Evolutionary conservation across 768 basidiomycete species (phyloP).

Genomic region (Termitomyces titanicus): DNA sequence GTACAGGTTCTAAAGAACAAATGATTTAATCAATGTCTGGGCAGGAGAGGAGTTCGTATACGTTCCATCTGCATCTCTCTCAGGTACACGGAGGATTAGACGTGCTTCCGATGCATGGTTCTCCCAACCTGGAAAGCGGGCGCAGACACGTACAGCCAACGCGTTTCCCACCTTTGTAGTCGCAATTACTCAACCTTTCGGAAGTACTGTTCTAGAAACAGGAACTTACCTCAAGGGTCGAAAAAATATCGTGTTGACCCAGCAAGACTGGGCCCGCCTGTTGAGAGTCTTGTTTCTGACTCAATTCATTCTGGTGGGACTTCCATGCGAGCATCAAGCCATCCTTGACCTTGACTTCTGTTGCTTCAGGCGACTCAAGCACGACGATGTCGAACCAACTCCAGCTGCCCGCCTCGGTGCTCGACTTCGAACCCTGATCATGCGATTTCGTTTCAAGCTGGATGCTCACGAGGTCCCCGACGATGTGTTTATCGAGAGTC

Average conservation of each 20-base stretch:
- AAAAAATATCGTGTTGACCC: slow-evolving; percentile 9
- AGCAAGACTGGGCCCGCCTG: slow-evolving; percentile 12
- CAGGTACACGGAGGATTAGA: slow-evolving; percentile 24
- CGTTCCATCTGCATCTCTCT: slow-evolving; percentile 15
- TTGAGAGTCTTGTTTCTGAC: slow-evolving; percentile 6
- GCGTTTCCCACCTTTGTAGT: slow-evolving; percentile 24
- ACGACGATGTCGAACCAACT: slow-evolving; percentile 32
- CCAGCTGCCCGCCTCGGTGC: slow-evolving; percentile 21
- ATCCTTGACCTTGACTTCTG: slow-evolving; percentile 21
- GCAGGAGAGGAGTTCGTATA: neutral
- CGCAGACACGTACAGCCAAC: slow-evolving; percentile 28
- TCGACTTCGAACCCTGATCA: slow-evolving; percentile 16
- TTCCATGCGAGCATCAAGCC: slow-evolving; percentile 24
- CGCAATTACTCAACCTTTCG: neutral
- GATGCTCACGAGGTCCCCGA: slow-evolving; percentile 21
- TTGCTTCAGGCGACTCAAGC: slow-evolving; percentile 20
- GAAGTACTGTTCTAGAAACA: neutral
- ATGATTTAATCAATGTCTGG: neutral
- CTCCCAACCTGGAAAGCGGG: slow-evolving; percentile 27
- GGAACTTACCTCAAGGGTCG: slow-evolving; percentile 5
- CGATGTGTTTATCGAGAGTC: slow-evolving; percentile 20
- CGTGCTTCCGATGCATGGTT: slow-evolving; percentile 23
- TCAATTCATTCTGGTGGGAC: slow-evolving; percentile 22
- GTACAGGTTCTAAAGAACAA: neutral
- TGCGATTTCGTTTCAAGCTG: slow-evolving; percentile 25